phyloP scores from a whole-genome alignment of 164 flowering plant species.

The Tetrastigma voinierianum region DNA sequence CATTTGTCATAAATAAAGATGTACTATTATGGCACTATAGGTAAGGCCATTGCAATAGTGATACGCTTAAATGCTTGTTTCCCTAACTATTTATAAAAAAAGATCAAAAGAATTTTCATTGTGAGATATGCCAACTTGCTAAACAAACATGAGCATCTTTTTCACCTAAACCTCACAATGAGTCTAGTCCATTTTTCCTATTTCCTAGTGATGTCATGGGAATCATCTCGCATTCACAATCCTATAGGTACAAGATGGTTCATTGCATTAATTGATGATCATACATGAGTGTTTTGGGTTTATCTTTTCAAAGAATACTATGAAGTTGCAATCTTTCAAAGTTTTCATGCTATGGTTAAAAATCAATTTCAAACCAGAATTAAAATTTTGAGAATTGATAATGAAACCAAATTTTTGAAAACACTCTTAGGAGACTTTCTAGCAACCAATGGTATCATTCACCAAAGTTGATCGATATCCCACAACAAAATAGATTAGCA shows the following conservation, averaged over 20 bases:
- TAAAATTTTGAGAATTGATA: neutral
- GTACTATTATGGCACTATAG: too few species aligned
- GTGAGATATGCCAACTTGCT: too few species aligned
- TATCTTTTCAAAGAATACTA: neutral
- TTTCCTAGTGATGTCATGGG: slow-evolving; percentile 10
- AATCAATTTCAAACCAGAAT: slow-evolving; percentile 9
- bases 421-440: neutral
- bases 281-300: neutral
- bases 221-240: neutral
- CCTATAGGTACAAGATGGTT: neutral
- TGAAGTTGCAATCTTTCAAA: slow-evolving; percentile 2
- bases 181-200: slow-evolving; percentile 2
- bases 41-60: too few species aligned
- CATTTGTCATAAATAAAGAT: too few species aligned
- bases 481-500: slow-evolving; percentile 10
- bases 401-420: neutral
- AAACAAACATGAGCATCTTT: too few species aligned
- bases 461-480: neutral
- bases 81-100: too few species aligned
- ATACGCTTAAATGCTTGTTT: too few species aligned
- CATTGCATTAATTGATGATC: slow-evolving; percentile 6
- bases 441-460: neutral
- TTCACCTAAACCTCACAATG: too few species aligned
- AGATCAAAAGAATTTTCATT: too few species aligned
- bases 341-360: slow-evolving; percentile 2